These are phyloP conservation scores for Thielaviopsis populi DNA, from an alignment of 2,329 filamentous ascomycete genomes.

Conservation along the genomic window DNA sequence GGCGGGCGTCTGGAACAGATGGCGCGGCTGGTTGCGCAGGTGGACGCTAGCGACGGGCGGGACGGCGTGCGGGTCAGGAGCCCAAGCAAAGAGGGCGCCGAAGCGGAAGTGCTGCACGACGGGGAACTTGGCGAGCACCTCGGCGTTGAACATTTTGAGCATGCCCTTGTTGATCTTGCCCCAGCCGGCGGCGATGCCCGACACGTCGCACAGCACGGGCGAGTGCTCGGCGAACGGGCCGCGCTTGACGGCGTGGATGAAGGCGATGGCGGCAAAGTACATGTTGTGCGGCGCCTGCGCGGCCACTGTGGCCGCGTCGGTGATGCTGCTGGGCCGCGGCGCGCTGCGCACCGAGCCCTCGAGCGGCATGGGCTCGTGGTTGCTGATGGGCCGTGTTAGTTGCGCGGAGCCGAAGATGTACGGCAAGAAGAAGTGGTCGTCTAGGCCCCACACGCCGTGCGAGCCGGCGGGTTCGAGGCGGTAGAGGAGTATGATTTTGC, in stretches of 20 bases:
- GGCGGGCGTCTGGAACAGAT: background rate
- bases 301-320: conserved; percentile 48
- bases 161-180: conserved; percentile 95
- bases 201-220: conserved; percentile 86
- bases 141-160: conserved; percentile 98
- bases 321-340: conserved; percentile 56
- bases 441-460: conserved; percentile 96
- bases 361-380: conserved; percentile 45
- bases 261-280: conserved; percentile 91
- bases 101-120: conserved; percentile 95
- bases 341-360: conserved; percentile 63
- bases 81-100: conserved; percentile 66
- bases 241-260: conserved; percentile 93
- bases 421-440: conserved; percentile 86
- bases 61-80: conserved; percentile 46
- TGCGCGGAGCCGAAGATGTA: conserved; percentile 95
- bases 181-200: conserved; percentile 84
- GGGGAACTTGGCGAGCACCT: conserved; percentile 91
- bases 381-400: conserved; percentile 57
- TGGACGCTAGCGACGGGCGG: conserved; percentile 38
- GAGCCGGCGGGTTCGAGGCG: conserved; percentile 90
- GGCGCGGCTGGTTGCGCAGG: conserved; percentile 38
- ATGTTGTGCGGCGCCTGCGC: conserved; percentile 54
- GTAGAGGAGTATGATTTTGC: conserved; percentile 75
- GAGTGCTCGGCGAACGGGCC: conserved; percentile 97